These are phyloP conservation scores for Waltiozyma sp. DNA, from an alignment of 1,139 yeast genomes.

Conservation along the genomic window DNA sequence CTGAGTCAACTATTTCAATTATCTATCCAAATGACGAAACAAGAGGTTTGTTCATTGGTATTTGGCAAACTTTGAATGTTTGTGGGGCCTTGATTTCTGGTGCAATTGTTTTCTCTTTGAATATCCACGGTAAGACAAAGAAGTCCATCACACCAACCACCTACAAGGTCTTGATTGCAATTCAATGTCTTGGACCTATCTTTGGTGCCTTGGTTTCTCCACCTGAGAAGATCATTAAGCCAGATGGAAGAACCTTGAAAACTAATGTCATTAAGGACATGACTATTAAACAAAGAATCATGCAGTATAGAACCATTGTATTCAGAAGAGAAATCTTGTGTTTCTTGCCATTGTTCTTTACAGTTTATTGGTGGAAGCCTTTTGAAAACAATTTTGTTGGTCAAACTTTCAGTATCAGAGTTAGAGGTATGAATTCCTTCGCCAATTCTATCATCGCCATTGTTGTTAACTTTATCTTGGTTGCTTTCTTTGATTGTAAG, in stretches of 20 bases:
- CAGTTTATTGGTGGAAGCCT: constrained; percentile 17
- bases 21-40: constrained; percentile 13
- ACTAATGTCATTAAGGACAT: constrained; percentile 1
- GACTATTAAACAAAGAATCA: constrained; percentile 4
- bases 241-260: constrained; percentile 8
- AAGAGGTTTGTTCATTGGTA: constrained; percentile 17
- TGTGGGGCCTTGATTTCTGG: constrained; percentile 9
- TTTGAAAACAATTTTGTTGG: constrained; percentile 19
- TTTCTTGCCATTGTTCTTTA: constrained; percentile 7
- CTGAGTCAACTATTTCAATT: constrained; percentile 17
- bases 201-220: constrained; percentile 11
- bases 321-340: constrained; percentile 6
- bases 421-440: constrained; percentile 18
- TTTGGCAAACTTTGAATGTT: constrained; percentile 16
- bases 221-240: constrained; percentile 14
- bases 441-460: constrained; percentile 15
- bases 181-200: constrained; percentile 16
- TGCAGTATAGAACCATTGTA: constrained; percentile 5
- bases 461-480: constrained; percentile 12
- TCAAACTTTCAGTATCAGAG: constrained; percentile 18
- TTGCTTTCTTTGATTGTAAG: constrained; percentile 10
- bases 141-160: constrained; percentile 17
- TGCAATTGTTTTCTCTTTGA: constrained; percentile 13
- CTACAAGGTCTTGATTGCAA: constrained; percentile 15
- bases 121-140: constrained; percentile 4